Evolutionary conservation across 2,329 filamentous ascomycete species (phyloP), one percentile per base, ranked within the genome.

Genomic region (Aspergillus brasiliensis): DNA sequence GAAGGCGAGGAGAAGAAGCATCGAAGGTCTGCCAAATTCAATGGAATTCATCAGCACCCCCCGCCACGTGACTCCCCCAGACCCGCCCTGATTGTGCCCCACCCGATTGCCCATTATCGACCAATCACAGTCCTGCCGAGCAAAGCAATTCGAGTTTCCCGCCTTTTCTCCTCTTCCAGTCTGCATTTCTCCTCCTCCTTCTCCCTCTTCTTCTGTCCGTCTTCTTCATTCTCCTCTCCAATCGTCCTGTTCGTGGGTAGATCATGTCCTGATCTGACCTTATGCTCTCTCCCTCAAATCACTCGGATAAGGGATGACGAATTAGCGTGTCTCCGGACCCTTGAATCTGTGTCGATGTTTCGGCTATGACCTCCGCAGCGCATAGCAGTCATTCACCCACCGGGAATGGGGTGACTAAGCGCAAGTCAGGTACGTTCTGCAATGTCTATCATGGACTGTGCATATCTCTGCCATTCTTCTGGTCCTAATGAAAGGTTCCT

Each of bases 361-460:
- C 66, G 64, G 69, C 66, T 69, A 77, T 77, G 75, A 75, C 73
- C 62, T 73, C 74, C 67, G 65, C 69, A 68, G 70, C 69, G 67
- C 71, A 71, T 66, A 70, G 70, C 65, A 67, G 65, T 63, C 66
- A 68, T 63, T 63, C 71, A 62, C 68, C 73, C 59, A 59, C 70
- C 58, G 68, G 65, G 62, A 69, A 74, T 66, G 73, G 74, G 63
- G 67, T 77, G 66, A 72, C 68, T 67, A 77, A 76, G 69, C 74
- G 73, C 70, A 76, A 75, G 63, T 70, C 74, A 67, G 73, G 75
- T 77, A 73, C 59, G 65, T 47, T 2, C 21, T 21, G 13, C 46
- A 53, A 56, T 48, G 27, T 31, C 34, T 47, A 5, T 34, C 23
- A 38, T 28, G 34, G 15, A 8, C 23, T n/a, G 25, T 31, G 25